Evolutionary conservation across 2,329 filamentous ascomycete genomes (phyloP), one percentile per base, ranked within the genome.

Genomic region (Dissoconium aciculare): DNA sequence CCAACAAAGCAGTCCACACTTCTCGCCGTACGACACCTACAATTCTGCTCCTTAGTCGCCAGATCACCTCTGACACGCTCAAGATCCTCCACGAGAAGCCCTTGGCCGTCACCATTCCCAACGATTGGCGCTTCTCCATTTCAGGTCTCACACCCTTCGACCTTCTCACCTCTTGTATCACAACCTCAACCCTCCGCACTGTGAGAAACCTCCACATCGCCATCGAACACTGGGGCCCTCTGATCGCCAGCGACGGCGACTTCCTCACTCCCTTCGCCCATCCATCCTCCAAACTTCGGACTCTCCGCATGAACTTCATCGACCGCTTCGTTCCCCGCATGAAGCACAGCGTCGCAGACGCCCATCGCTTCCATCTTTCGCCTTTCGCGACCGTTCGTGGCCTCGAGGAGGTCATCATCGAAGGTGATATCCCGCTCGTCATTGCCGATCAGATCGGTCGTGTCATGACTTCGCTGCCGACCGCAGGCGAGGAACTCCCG

Each of bases 1-100:
- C 30, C 23, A 11, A 25, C 5, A 6, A 33, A 28, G 24, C 11
- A 5, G 30, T 35, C 11, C 29, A 34, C 3, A 37, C 39, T 11
- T 34, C 37, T 14, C 13, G 27, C 9, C 36, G 29, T 16, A 39
- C 27, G 9, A 53, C 53, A 3, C 55, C 53, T 0, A 46, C 38
- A 11, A 34, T 57, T 14, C 40, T 57, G 2, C 48, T 55, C 3
- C 25, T 56, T 36, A 55, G 53, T 40, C 46, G 42, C 19, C 49
- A 54, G 27, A 51, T 53, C 36, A 38, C 38, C n/a, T 15, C 28
- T 4, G 54, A 57, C 33, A 49, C 51, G 3, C 32, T 39, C 5
- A 15, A 38, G 10, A 31, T 50, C 10, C 42, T 57, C 12, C 41
- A 42, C 34, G 36, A 37, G 16, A 50, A 50, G 35, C 42, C 50